Evolutionary conservation across 306 rosid species (phyloP).

Genomic region (Prunus davidiana): DNA sequence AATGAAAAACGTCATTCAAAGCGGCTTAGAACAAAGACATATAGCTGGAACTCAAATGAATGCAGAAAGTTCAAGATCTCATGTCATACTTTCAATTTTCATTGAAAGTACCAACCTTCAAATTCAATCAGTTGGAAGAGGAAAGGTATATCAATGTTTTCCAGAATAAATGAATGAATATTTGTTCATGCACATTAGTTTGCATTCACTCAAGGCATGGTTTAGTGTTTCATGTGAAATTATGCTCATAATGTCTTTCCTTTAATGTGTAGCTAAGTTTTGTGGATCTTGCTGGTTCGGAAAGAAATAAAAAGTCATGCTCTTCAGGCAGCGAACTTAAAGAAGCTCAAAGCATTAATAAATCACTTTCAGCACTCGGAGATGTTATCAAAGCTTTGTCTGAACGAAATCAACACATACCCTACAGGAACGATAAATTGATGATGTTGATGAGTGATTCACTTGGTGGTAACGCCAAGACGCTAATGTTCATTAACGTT

Average conservation of each 20-base stretch:
- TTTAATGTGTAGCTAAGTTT: conserved; percentile 59
- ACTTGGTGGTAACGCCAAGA: conserved; percentile 91
- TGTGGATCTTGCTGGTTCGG: conserved; percentile 96
- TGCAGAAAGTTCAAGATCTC: conserved; percentile 92
- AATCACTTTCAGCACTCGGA: conserved; percentile 89
- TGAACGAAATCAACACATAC: conserved; percentile 84
- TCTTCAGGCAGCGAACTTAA: conserved; percentile 80
- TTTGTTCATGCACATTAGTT: background rate
- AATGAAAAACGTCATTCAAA: conserved; percentile 62
- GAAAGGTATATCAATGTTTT: conserved; percentile 57
- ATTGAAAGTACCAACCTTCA: conserved; percentile 90
- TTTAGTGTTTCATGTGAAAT: background rate
- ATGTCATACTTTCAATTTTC: conserved; percentile 71
- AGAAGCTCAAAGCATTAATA: conserved; percentile 96
- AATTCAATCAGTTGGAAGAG: conserved; percentile 81
- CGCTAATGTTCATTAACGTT: conserved; percentile 83
- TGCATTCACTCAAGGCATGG: conserved; percentile 1
- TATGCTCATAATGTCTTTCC: background rate
- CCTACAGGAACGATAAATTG: conserved; percentile 84
- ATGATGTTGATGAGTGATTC: conserved; percentile 98
- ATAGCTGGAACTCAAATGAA: conserved; percentile 87
- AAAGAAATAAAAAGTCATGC: conserved; percentile 36
- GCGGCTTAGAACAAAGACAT: conserved; percentile 76
- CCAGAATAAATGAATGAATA: background rate
- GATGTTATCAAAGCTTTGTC: conserved; percentile 88